Evolutionary conservation across 2,329 filamentous ascomycete genomes (phyloP).

Genomic region (Trichophaea hybrida): DNA sequence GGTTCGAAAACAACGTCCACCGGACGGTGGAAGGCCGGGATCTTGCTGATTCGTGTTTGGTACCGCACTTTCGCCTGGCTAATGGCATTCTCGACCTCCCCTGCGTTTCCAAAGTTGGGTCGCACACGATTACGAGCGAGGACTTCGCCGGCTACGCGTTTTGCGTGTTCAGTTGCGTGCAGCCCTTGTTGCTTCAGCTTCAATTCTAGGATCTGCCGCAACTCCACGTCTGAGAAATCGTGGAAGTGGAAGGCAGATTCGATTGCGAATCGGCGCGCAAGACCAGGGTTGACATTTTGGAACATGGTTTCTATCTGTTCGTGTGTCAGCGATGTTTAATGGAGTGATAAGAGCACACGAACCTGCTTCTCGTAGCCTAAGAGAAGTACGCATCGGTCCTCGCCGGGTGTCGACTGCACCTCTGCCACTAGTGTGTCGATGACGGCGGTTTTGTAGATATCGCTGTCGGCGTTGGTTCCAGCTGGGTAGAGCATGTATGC

Average conservation of each 20-base stretch:
- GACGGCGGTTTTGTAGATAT: constrained; percentile 44
- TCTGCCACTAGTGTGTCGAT: constrained; percentile 61
- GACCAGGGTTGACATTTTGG: constrained; percentile 54
- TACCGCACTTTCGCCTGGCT: constrained; percentile 41
- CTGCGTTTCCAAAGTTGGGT: constrained; percentile 56
- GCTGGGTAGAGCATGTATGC: constrained; percentile 50
- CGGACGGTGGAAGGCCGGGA: constrained; percentile 27
- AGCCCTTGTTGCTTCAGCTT: constrained; percentile 48
- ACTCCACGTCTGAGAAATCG: constrained; percentile 47
- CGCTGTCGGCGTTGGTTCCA: constrained; percentile 29
- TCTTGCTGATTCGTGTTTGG: constrained; percentile 33
- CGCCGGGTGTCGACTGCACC: constrained; percentile 52
- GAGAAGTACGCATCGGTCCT: constrained; percentile 58
- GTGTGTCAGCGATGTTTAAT: background rate
- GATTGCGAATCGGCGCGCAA: constrained; percentile 50
- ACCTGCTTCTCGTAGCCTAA: constrained; percentile 57
- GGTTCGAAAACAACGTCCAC: constrained; percentile 28
- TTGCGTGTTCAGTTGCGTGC: constrained; percentile 38
- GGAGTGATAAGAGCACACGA: constrained; percentile 30
- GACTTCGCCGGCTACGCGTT: constrained; percentile 44
- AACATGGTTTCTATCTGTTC: constrained; percentile 52
- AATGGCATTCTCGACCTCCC: constrained; percentile 56
- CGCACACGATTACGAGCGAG: constrained; percentile 46
- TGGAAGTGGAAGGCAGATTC: constrained; percentile 51
- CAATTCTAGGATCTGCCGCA: constrained; percentile 45